phyloP scores from a whole-genome alignment of 83 land plant species.

The Picea mariana region DNA sequence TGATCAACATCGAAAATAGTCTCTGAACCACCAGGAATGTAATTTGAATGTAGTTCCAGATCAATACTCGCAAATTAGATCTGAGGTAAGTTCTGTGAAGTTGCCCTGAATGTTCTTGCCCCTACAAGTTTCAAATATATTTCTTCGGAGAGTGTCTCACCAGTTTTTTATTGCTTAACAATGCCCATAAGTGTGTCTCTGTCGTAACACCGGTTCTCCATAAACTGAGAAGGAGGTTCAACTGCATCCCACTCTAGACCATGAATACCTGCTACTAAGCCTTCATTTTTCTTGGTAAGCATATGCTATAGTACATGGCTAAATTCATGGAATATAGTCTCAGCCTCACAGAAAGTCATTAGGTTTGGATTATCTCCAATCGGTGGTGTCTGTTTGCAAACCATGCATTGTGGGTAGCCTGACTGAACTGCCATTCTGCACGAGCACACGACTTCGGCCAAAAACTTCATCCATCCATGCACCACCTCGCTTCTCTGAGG shows the following conservation, averaged over 20 bases:
- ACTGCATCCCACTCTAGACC: conserved; percentile 96
- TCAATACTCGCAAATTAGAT: conserved; percentile 71
- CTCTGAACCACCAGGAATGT: conserved; percentile 61
- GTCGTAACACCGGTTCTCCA: conserved; percentile 98
- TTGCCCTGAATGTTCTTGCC: conserved; percentile 78
- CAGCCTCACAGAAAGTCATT: conserved; percentile 42
- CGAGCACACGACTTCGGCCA: too few species aligned
- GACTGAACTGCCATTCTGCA: too few species aligned
- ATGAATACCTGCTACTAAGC: conserved; percentile 83
- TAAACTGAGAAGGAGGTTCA: conserved; percentile 91
- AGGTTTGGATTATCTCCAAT: too few species aligned
- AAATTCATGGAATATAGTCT: conserved; percentile 95
- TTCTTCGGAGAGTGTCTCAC: conserved; percentile 76
- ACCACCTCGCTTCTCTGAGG: too few species aligned
- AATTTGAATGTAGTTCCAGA: conserved; percentile 76
- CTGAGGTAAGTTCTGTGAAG: conserved; percentile 71
- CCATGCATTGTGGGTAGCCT: too few species aligned
- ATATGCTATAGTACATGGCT: conserved; percentile 97
- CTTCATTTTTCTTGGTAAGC: conserved; percentile 91
- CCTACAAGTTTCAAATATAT: conserved; percentile 69
- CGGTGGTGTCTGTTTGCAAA: too few species aligned
- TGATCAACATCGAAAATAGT: conserved; percentile 73
- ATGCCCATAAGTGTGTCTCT: conserved; percentile 84
- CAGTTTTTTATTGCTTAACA: conserved; percentile 90
- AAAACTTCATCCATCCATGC: too few species aligned